Conservation (phyloP, 2,329 filamentous ascomycete species). For the Alternaria infectoria region DNA sequence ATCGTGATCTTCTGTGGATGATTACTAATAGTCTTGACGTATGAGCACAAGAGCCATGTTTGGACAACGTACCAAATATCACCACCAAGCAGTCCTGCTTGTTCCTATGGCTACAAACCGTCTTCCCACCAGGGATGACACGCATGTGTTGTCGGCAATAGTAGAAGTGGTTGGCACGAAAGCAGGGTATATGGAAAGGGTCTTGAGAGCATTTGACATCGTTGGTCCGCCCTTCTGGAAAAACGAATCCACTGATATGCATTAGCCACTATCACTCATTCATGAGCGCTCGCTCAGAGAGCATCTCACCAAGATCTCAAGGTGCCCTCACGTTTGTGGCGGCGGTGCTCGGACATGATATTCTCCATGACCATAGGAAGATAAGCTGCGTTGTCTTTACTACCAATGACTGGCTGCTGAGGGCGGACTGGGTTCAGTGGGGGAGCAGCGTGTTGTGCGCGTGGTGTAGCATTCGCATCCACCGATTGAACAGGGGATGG, state of each 20-base stretch:
- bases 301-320: slow-evolving; percentile 1
- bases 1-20: neutral
- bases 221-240: neutral
- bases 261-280: neutral
- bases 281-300: neutral
- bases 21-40: neutral
- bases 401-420: neutral
- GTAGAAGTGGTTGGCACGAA: slow-evolving; percentile 6
- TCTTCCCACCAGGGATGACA: neutral
- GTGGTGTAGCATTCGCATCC: neutral
- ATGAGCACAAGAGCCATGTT: neutral
- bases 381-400: slow-evolving; percentile 3
- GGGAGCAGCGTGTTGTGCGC: neutral
- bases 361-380: slow-evolving; percentile 12
- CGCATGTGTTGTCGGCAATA: slow-evolving; percentile 11
- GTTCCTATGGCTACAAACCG: neutral
- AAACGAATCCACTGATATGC: neutral
- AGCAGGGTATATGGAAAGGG: slow-evolving; percentile 4
- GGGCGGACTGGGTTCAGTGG: neutral
- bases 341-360: neutral
- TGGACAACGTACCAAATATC: neutral
- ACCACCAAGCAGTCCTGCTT: neutral
- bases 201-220: neutral
- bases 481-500: neutral
- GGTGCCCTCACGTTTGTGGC: neutral